Evolutionary conservation across 2,329 filamentous ascomycete genomes (phyloP), one percentile per base, ranked within the genome.

Genomic region (Aspergillus brunneoviolaceus): DNA sequence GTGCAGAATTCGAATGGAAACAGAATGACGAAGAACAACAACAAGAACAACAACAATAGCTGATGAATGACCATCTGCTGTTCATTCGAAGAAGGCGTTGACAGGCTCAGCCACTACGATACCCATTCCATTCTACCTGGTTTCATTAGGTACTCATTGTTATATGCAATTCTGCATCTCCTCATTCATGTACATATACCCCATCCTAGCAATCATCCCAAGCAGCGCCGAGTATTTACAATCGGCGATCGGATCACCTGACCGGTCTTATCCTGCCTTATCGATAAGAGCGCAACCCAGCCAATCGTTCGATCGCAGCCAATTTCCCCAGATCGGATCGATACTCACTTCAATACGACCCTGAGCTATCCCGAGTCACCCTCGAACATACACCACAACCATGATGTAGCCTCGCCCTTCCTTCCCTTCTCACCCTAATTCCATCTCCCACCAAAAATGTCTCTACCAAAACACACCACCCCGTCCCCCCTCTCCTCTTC

Each of bases 1-100:
- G 9, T 47, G 23, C 67, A 84, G 81, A 83, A 74, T 84, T 84
- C 61, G 81, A 83, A 69, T 83, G 80, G 81, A 81, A 82, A 61
- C 75, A 80, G 65, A 74, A 72, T 33, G 76, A 74, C 14, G 73
- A 77, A 59, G 72, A 63, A 67, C 16, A 55, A 29, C 27, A 27
- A 27, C 27, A 27, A 27, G 5, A 27, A 27, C 27, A 7, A 27
- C 27, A 29, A 16, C 33, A 57, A 4, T 55, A 16, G 16, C n/a
- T 25, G n/a, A 27, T 31, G 6, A 42, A 49, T 33, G 31, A 33
- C 27, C 50, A 48, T 42, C 51, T 25, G 27, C 12, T 11, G 23
- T 14, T 16, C 12, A 31, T 48, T n/a, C 4, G 21, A 49, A 21
- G 7, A 56, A 54, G 60, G 62, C 59, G 49, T 66, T 54, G 35